Evolutionary conservation across 176 grass and related monocot genomes (phyloP).

Genomic region (Rhipidocladum racemiflorum): DNA sequence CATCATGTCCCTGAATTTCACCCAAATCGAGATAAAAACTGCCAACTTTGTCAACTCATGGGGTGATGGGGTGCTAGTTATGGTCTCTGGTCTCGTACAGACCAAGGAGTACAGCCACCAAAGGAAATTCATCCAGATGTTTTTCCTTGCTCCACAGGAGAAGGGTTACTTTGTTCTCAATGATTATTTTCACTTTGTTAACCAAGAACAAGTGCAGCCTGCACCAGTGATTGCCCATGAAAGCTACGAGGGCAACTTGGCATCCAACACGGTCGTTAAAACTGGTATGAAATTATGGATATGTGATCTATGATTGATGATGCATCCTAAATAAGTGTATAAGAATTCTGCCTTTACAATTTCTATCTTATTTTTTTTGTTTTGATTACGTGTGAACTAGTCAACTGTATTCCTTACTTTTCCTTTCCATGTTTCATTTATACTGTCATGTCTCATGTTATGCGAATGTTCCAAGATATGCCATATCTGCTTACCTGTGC

Average conservation of each 20-base stretch:
- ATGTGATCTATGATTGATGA: neutral
- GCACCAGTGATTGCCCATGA: slow-evolving; percentile 36
- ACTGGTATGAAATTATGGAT: slow-evolving; percentile 35
- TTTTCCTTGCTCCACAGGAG: slow-evolving; percentile 95
- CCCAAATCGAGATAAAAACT: slow-evolving; percentile 86
- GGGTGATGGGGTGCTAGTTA: slow-evolving; percentile 76
- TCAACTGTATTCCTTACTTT: neutral
- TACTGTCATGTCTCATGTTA: neutral
- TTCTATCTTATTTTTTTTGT: neutral
- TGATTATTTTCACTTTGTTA: slow-evolving; percentile 90
- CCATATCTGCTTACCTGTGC: neutral
- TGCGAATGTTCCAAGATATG: neutral
- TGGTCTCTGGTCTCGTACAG: slow-evolving; percentile 87
- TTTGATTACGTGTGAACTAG: neutral
- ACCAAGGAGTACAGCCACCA: slow-evolving; percentile 61
- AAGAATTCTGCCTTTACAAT: neutral
- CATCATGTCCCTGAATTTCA: slow-evolving; percentile 81
- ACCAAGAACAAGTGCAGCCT: slow-evolving; percentile 76
- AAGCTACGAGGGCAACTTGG: slow-evolving; percentile 57
- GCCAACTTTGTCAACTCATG: slow-evolving; percentile 80
- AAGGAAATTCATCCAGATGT: slow-evolving; percentile 87
- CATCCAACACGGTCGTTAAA: slow-evolving; percentile 38
- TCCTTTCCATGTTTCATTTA: neutral
- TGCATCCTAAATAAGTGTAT: neutral
- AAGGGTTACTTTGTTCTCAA: slow-evolving; percentile 98